Percentiles rank a stretch among this genome's conserved stretches.
These are phyloP conservation scores for Solanum hybrid DNA, from an alignment of 305 asterid genomes.

Conservation along the genomic window DNA sequence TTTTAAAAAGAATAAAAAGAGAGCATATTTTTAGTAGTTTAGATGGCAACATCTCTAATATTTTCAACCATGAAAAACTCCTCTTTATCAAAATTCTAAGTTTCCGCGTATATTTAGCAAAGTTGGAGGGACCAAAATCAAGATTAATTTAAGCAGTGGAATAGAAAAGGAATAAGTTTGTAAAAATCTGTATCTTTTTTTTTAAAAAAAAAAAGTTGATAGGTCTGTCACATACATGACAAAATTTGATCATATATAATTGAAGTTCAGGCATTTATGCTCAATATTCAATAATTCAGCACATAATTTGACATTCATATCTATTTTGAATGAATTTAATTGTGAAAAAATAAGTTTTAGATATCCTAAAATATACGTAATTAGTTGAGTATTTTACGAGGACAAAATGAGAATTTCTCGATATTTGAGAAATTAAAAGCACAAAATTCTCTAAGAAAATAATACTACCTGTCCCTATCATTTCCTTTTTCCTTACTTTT, in stretches of 20 bases:
- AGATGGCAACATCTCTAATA: background rate
- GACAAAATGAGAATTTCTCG: background rate
- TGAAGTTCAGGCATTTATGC: background rate
- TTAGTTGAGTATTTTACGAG: background rate
- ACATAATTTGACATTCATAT: background rate
- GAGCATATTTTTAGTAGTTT: background rate
- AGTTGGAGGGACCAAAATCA: background rate
- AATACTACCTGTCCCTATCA: background rate
- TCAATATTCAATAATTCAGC: background rate
- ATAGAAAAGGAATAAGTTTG: background rate
- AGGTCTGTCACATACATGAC: background rate
- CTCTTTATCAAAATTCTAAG: background rate
- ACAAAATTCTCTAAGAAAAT: background rate
- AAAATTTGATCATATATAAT: background rate
- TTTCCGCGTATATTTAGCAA: background rate
- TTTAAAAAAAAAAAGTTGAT: no score
- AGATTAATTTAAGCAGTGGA: background rate
- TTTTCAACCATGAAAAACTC: background rate
- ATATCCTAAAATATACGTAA: background rate
- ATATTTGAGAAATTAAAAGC: background rate
- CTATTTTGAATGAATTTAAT: background rate
- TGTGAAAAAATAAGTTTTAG: background rate
- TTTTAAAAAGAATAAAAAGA: background rate
- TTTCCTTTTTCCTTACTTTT: background rate
- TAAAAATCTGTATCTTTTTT: no score